Conservation (phyloP, 768 basidiomycete genomes). For the Lentinula sp. region DNA sequence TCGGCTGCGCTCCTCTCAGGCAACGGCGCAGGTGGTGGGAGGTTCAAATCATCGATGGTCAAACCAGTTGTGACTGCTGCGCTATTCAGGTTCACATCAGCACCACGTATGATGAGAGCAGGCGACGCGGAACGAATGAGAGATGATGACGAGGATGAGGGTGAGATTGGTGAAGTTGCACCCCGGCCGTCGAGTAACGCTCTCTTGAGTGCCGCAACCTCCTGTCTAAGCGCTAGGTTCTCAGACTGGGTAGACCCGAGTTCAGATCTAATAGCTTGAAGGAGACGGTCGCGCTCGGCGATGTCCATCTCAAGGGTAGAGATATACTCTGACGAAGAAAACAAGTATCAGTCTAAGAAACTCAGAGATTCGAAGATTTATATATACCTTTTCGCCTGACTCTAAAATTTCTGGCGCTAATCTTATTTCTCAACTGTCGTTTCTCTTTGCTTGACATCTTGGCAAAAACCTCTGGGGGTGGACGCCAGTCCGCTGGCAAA, state of each 20-base stretch:
- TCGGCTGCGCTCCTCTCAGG: constrained; percentile 36
- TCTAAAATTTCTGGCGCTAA: constrained; percentile 92
- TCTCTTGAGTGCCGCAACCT: constrained; percentile 69
- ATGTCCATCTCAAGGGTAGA: constrained; percentile 91
- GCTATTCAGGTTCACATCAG: constrained; percentile 20
- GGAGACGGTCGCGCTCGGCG: constrained; percentile 84
- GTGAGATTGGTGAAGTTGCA: constrained; percentile 9
- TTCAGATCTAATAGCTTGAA: constrained; percentile 82
- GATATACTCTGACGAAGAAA: constrained; percentile 69
- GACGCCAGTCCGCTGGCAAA: constrained; percentile 75
- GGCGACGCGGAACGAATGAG: constrained; percentile 28
- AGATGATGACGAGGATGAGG: neutral
- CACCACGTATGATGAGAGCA: constrained; percentile 18
- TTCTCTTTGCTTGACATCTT: constrained; percentile 97
- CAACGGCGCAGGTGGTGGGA: constrained; percentile 46
- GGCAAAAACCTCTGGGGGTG: constrained; percentile 87
- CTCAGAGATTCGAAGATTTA: neutral
- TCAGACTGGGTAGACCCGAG: constrained; percentile 75
- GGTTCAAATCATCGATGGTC: constrained; percentile 28
- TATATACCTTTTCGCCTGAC: constrained; percentile 84
- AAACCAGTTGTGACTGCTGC: constrained; percentile 19
- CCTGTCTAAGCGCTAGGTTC: constrained; percentile 77
- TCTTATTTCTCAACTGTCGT: constrained; percentile 94
- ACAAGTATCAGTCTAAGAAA: neutral
- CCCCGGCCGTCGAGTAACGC: constrained; percentile 66